phyloP scores from a whole-genome alignment of 192 early-diverging fungal genomes.

The Neocallimastix lanati region DNA sequence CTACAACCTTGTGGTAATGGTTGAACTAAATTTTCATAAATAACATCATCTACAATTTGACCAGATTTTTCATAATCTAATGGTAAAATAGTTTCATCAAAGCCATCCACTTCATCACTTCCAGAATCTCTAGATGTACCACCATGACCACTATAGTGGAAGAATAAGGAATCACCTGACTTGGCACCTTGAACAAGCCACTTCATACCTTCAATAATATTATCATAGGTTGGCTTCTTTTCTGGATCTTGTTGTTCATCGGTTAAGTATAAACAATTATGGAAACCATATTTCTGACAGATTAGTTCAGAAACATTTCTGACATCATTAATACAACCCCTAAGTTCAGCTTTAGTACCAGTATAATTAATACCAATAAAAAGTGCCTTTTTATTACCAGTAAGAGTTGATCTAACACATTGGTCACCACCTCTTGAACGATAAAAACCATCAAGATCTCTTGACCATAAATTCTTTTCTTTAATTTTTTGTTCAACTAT shows the following conservation, averaged over 20 bases:
- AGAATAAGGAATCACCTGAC: slow-evolving; percentile 14
- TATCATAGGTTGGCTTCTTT: too few relatives aligned
- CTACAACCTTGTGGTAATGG: too few relatives aligned
- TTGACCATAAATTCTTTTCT: not conserved
- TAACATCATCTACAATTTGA: slow-evolving; percentile 8
- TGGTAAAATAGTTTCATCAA: too few relatives aligned
- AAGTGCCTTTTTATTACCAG: slow-evolving; percentile 6
- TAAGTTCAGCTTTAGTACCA: slow-evolving; percentile 20
- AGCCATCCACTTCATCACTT: slow-evolving; percentile 13
- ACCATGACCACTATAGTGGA: too few relatives aligned
- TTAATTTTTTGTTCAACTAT: not conserved
- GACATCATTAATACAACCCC: too few relatives aligned
- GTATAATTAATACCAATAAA: slow-evolving; percentile 46
- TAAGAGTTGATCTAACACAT: not conserved
- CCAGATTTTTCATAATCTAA: slow-evolving; percentile 9
- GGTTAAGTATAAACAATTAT: too few relatives aligned
- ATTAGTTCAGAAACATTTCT: too few relatives aligned
- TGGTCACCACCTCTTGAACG: not conserved
- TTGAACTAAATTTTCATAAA: too few relatives aligned
- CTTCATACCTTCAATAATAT: too few relatives aligned
- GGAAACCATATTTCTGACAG: not conserved
- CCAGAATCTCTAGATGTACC: slow-evolving; percentile 13
- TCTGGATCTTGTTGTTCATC: too few relatives aligned
- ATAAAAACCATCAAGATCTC: not conserved
- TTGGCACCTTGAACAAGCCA: slow-evolving; percentile 33